Conservation (phyloP, 768 basidiomycete species). For the Leccinum rimulosum region DNA sequence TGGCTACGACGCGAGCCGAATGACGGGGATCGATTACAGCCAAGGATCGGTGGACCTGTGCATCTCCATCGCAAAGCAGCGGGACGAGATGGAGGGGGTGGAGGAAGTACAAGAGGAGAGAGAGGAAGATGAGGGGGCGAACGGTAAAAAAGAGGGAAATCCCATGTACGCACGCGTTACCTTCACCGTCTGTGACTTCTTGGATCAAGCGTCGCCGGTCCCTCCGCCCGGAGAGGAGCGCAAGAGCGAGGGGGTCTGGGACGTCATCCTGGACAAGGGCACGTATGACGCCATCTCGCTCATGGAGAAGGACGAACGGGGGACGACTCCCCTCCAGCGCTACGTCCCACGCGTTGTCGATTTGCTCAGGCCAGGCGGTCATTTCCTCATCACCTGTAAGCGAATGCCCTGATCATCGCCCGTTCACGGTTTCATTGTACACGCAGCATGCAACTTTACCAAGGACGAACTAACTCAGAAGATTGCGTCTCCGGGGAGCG, state of each 20-base stretch:
- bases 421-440: neutral
- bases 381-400: slow-evolving; percentile 81
- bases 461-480: slow-evolving; percentile 63
- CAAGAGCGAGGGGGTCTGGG: slow-evolving; percentile 45
- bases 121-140: slow-evolving; percentile 4
- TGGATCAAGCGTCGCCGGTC: slow-evolving; percentile 48
- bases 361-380: slow-evolving; percentile 62
- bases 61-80: slow-evolving; percentile 48
- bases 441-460: slow-evolving; percentile 79
- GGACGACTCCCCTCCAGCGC: slow-evolving; percentile 47
- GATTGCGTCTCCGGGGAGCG: slow-evolving; percentile 48
- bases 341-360: slow-evolving; percentile 59
- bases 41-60: slow-evolving; percentile 66
- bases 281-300: slow-evolving; percentile 85
- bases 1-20: slow-evolving; percentile 50
- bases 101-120: too few relatives aligned
- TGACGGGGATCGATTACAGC: slow-evolving; percentile 79
- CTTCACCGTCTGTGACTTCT: slow-evolving; percentile 65
- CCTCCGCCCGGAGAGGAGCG: slow-evolving; percentile 12
- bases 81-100: slow-evolving; percentile 17
- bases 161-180: slow-evolving; percentile 30
- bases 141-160: neutral
- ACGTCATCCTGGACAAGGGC: slow-evolving; percentile 82
- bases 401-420: neutral
- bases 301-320: slow-evolving; percentile 54